Conservation (phyloP, 169 alveolate species). For the Cryptosporidium viatorum region DNA sequence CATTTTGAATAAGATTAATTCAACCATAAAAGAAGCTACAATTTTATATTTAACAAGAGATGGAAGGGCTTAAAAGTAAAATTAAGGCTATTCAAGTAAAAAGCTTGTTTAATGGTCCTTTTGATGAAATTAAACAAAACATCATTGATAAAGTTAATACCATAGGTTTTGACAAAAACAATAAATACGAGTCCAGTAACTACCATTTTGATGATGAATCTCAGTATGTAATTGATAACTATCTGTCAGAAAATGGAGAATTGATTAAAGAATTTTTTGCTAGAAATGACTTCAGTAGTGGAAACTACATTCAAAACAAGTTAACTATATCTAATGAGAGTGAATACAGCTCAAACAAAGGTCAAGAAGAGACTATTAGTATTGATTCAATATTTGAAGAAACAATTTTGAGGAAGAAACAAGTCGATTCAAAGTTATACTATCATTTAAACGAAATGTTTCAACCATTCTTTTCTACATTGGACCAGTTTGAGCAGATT, state of each 20-base stretch:
- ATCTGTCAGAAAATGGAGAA: slow-evolving; percentile 7
- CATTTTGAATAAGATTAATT: too few relatives aligned
- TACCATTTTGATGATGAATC: neutral
- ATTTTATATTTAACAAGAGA: neutral
- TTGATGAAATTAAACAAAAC: slow-evolving; percentile 14
- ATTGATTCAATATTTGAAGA: slow-evolving; percentile 2
- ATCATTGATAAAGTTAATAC: neutral
- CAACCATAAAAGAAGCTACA: neutral
- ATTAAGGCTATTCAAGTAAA: slow-evolving; percentile 5
- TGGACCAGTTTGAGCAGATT: neutral
- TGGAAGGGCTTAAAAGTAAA: neutral
- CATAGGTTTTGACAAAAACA: neutral
- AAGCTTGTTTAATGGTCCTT: neutral
- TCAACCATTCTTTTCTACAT: slow-evolving; percentile 28
- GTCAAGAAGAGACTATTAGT: neutral
- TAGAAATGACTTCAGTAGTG: neutral
- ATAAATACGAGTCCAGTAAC: neutral
- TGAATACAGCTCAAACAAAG: neutral
- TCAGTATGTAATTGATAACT: neutral
- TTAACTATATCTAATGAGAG: neutral
- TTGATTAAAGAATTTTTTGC: neutral
- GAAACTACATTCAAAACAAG: neutral
- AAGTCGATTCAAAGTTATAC: slow-evolving; percentile 8
- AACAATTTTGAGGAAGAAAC: neutral
- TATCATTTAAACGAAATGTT: neutral